Evolutionary conservation across 2,329 filamentous ascomycete genomes (phyloP).

Genomic region (Neodidymelliopsis sp.): DNA sequence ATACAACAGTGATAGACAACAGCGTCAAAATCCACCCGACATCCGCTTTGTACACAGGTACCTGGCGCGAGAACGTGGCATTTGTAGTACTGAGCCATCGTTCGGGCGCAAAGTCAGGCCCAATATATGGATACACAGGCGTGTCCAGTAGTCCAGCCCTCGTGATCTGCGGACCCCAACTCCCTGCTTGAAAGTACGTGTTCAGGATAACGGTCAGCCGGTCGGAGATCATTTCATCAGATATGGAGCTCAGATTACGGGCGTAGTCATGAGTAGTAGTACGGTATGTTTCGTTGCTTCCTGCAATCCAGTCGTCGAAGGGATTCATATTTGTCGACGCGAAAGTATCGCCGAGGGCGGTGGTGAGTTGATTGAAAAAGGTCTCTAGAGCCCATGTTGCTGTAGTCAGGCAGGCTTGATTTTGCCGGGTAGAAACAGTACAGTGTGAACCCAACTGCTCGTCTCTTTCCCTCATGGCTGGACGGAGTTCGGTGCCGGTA

Average conservation of each 20-base stretch:
- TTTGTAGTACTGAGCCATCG: background rate
- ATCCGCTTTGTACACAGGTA: constrained; percentile 4
- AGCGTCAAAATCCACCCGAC: constrained; percentile 1
- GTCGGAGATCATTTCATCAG: background rate
- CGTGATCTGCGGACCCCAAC: constrained; percentile 1
- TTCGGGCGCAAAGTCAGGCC: background rate
- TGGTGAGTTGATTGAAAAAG: no score
- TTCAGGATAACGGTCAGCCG: constrained; percentile 7
- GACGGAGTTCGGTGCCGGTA: background rate
- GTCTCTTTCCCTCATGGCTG: no score
- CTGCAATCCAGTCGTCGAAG: constrained; percentile 3
- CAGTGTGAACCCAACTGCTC: no score
- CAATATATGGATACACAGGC: background rate
- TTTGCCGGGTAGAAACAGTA: no score
- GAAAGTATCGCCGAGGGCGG: background rate
- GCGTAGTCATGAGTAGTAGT: background rate
- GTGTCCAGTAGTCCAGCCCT: background rate
- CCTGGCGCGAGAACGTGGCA: background rate
- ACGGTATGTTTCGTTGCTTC: background rate
- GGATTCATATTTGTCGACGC: background rate
- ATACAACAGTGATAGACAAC: background rate
- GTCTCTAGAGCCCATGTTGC: background rate
- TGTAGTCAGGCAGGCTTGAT: background rate
- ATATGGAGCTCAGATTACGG: background rate
- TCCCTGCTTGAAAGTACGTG: constrained; percentile 5